Conservation (phyloP, 2,329 filamentous ascomycete species). For the Xylaria sp. region DNA sequence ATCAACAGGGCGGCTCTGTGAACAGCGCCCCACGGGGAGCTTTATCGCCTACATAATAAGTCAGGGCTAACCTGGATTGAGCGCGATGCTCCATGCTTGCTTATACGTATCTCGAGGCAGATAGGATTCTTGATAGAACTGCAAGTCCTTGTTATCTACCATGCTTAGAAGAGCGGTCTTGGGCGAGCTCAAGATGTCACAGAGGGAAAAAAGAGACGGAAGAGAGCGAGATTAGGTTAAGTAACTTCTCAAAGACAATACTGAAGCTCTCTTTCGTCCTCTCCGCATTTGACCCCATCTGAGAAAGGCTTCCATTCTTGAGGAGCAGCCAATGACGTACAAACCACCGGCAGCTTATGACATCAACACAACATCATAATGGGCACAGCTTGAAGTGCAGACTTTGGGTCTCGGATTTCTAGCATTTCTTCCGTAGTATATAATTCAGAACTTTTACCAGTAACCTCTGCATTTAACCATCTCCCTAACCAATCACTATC, state of each 20-base stretch:
- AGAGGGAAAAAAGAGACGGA: not conserved
- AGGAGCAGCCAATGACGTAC: conserved; percentile 7
- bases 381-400: not conserved
- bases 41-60: not conserved
- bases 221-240: not conserved
- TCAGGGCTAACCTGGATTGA: not conserved
- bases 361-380: conserved; percentile 21
- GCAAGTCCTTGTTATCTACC: not conserved
- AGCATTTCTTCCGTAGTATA: not conserved
- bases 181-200: not conserved
- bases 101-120: no score
- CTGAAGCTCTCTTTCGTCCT: not conserved
- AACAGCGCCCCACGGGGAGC: conserved; percentile 9
- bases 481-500: not conserved
- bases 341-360: conserved; percentile 8
- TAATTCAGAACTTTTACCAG: not conserved
- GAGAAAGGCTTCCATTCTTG: not conserved
- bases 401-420: not conserved
- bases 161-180: conserved; percentile 2
- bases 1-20: not conserved
- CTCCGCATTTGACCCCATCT: conserved; percentile 16
- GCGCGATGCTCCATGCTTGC: no score
- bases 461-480: not conserved
- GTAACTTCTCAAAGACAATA: not conserved
- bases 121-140: no score